These are phyloP conservation scores for Wallemia mellicola DNA, from an alignment of 1,284 basidiomycete genomes.

Conservation along the genomic window DNA sequence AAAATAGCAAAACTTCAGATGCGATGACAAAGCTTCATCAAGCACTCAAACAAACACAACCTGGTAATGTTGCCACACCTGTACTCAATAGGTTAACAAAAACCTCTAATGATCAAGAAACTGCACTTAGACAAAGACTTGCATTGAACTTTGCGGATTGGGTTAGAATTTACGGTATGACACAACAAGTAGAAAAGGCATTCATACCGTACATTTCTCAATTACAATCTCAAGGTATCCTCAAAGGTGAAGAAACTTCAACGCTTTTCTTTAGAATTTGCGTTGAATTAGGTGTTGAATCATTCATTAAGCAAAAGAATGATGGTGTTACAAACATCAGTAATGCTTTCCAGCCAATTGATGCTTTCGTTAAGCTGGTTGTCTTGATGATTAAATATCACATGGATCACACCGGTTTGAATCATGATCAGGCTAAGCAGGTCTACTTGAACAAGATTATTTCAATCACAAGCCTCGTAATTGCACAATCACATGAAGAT, in stretches of 20 bases:
- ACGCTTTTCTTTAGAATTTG: conserved; percentile 97
- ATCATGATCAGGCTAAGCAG: conserved; percentile 77
- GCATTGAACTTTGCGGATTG: conserved; percentile 40
- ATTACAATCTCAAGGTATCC: conserved; percentile 78
- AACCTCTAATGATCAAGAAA: conserved; percentile 12
- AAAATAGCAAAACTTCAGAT: conserved; percentile 44
- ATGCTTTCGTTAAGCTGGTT: conserved; percentile 80
- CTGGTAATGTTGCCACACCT: neutral
- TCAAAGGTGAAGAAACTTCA: conserved; percentile 85
- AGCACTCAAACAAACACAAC: neutral
- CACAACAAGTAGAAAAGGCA: conserved; percentile 63
- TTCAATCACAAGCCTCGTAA: conserved; percentile 81
- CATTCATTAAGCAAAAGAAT: conserved; percentile 60
- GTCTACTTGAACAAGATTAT: conserved; percentile 94
- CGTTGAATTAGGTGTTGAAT: conserved; percentile 73
- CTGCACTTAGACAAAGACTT: conserved; percentile 21
- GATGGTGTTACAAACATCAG: conserved; percentile 43
- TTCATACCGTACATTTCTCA: conserved; percentile 95
- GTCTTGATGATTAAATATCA: conserved; percentile 99
- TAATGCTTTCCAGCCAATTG: conserved; percentile 52
- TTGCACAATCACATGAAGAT: conserved; percentile 85
- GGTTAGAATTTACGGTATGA: conserved; percentile 79
- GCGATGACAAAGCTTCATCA: conserved; percentile 11
- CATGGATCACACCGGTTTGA: conserved; percentile 52
- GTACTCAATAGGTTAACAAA: conserved; percentile 7